These are phyloP conservation scores for Xylariaceae sp. DNA, from an alignment of 2,329 filamentous ascomycete species.

Conservation along the genomic window DNA sequence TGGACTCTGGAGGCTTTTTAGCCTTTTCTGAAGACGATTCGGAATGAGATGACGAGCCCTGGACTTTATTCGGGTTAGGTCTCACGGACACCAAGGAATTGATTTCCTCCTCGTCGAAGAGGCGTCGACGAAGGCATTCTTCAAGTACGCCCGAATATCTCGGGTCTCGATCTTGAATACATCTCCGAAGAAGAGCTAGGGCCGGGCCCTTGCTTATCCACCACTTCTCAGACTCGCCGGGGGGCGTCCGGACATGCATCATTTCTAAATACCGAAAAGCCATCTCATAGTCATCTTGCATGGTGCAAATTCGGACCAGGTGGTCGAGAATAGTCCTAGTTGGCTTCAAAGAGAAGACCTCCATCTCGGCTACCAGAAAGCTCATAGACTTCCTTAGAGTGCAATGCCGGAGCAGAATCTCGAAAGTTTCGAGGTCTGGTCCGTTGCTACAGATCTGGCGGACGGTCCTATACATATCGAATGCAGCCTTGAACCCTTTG, in stretches of 20 bases:
- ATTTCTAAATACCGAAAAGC: conserved; percentile 32
- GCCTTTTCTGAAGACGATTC: background rate
- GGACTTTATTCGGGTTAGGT: background rate
- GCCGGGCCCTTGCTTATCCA: conserved; percentile 33
- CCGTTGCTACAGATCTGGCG: conserved; percentile 33
- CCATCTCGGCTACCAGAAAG: conserved; percentile 36
- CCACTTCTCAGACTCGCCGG: conserved; percentile 16
- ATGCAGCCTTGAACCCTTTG: conserved; percentile 25
- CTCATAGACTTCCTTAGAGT: conserved; percentile 27
- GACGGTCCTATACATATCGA: conserved; percentile 36
- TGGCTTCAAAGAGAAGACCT: conserved; percentile 31
- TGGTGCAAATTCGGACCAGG: conserved; percentile 31
- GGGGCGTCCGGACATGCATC: conserved; percentile 20
- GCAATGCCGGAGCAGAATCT: conserved; percentile 32
- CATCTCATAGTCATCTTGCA: conserved; percentile 32
- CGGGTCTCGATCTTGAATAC: conserved; percentile 31
- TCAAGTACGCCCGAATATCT: conserved; percentile 32
- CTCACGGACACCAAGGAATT: conserved; percentile 17
- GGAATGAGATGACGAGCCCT: background rate
- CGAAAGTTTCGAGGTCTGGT: conserved; percentile 35
- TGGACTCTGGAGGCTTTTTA: background rate
- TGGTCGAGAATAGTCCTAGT: conserved; percentile 29
- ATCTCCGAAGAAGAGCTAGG: conserved; percentile 32
- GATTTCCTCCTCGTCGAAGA: conserved; percentile 27
- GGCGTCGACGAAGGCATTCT: conserved; percentile 27